These are phyloP conservation scores for Falciphora oryzae DNA, from an alignment of 2,329 filamentous ascomycete genomes.

Conservation along the genomic window DNA sequence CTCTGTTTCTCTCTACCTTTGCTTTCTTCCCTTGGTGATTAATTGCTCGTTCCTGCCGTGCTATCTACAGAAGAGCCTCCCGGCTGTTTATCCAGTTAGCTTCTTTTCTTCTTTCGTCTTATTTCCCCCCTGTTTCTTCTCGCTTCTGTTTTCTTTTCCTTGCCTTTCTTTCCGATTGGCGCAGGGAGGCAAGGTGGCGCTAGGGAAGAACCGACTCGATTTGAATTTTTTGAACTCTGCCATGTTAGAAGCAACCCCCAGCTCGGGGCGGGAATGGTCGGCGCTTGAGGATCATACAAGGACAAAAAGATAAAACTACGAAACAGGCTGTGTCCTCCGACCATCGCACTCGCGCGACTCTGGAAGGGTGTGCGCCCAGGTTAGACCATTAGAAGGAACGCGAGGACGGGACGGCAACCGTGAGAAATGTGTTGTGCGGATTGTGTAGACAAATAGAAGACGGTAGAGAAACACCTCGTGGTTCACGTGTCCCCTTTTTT, in stretches of 20 bases:
- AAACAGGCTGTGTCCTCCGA: background rate
- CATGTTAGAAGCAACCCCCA: background rate
- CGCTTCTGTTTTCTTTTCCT: background rate
- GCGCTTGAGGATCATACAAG: background rate
- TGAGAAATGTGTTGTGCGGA: too few species aligned
- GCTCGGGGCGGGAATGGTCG: too few species aligned
- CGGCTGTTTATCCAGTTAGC: background rate
- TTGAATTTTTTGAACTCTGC: background rate
- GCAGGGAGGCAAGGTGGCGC: background rate
- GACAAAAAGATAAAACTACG: too few species aligned
- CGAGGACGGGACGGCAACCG: too few species aligned
- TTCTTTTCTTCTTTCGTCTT: background rate
- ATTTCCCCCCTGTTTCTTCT: background rate
- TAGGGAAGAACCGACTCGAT: background rate
- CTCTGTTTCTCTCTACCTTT: background rate
- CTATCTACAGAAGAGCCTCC: background rate
- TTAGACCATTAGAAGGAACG: too few species aligned
- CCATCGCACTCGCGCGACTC: too few species aligned
- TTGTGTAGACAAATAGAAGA: too few species aligned
- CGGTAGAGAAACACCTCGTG: too few species aligned
- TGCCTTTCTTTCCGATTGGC: background rate
- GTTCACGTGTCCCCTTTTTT: too few species aligned
- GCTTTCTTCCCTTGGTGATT: background rate
- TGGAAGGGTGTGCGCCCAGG: too few species aligned
- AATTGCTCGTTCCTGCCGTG: too few species aligned